These are phyloP conservation scores for Trematosphaeria pertusa DNA, from an alignment of 2,329 filamentous ascomycete genomes.

Conservation along the genomic window DNA sequence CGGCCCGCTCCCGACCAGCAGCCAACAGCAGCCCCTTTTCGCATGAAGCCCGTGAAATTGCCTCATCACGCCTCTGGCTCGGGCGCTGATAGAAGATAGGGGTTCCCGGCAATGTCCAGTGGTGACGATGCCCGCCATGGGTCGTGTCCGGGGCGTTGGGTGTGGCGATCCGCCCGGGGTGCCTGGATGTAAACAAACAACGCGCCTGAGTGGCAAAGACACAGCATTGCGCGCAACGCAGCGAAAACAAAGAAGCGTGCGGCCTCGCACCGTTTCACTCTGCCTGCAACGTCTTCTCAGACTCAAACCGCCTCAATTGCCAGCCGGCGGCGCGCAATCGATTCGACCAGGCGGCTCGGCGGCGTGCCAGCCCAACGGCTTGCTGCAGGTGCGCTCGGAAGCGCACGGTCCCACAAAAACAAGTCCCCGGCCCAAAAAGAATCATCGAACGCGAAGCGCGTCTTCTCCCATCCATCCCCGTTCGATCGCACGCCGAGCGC, in stretches of 20 bases:
- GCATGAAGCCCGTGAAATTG: conserved; percentile 28
- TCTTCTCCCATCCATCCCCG: conserved; percentile 28
- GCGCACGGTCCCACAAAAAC: conserved; percentile 12
- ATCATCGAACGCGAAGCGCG: conserved; percentile 31
- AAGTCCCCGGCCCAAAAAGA: conserved; percentile 22
- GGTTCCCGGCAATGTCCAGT: conserved; percentile 3
- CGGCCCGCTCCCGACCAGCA: conserved; percentile 26
- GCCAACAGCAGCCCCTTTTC: conserved; percentile 24
- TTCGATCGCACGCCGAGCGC: conserved; percentile 33
- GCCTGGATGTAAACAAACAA: conserved; percentile 14
- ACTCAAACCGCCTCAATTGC: conserved; percentile 2
- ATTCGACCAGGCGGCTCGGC: conserved; percentile 25
- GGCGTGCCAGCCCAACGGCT: conserved; percentile 14
- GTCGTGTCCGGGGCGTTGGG: conserved; percentile 1
- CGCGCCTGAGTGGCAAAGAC: conserved; percentile 12
- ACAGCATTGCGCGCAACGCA: neutral
- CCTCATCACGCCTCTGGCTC: conserved; percentile 14
- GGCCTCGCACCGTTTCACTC: conserved; percentile 2
- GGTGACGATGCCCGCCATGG: conserved; percentile 2
- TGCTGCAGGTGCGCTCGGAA: conserved; percentile 20
- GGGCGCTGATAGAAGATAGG: conserved; percentile 6
- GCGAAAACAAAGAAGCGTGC: neutral
- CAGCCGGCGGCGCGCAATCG: conserved; percentile 11
- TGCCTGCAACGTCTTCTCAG: conserved; percentile 23
- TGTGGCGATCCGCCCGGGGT: conserved; percentile 1